Evolutionary conservation across 106 monocot species (phyloP), one percentile per base, ranked within the genome.

Genomic region (Platanthera zijinensis): DNA sequence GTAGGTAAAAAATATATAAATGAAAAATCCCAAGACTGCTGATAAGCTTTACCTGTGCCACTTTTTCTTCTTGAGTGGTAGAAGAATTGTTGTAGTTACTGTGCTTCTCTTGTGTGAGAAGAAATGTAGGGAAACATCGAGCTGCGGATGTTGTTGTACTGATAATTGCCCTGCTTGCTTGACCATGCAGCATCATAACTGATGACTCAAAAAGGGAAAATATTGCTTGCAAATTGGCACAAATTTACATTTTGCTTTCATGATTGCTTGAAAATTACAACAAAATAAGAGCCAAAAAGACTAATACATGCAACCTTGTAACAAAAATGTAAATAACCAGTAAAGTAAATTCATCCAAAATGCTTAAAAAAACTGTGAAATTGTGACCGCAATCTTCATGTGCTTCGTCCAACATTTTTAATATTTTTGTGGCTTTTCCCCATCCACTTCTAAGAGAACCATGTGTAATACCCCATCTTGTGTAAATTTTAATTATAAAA

Each of bases 121-220:
- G n/a, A 19, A 8, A 59, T 59, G 59, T 59, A 59, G 21, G 19
- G 59, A 59, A 59, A 59, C 21, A 21, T 8, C 59, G 59, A 59
- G 5, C 59, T 59, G 59, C 59, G 6, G 59, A 59, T 57, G 15
- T 57, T 59, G 19, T 59, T 59, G 59, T 19, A 11, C 59, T 59
- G 59, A 59, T 19, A 59, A 59, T 59, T 5, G 59, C 59, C 21
- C 59, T n/a, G 59, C 59, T 59, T 59, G 8, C 10, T 59, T 59
- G 59, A 59, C 19, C 59, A 59, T 59, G 59, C 59, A 59, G 18
- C 59, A 19, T 59, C 59, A 59, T n/a, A 59, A 19, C 59, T 59
- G 8, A 19, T 59, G 59, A 19, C 59, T 59, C 59, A 57, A 8
- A 59, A 59, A 59, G 17, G 59, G 59, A 19, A 21, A 19, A 59